These are phyloP conservation scores for Termitomyces sp. DNA, from an alignment of 768 basidiomycete genomes.

Conservation along the genomic window DNA sequence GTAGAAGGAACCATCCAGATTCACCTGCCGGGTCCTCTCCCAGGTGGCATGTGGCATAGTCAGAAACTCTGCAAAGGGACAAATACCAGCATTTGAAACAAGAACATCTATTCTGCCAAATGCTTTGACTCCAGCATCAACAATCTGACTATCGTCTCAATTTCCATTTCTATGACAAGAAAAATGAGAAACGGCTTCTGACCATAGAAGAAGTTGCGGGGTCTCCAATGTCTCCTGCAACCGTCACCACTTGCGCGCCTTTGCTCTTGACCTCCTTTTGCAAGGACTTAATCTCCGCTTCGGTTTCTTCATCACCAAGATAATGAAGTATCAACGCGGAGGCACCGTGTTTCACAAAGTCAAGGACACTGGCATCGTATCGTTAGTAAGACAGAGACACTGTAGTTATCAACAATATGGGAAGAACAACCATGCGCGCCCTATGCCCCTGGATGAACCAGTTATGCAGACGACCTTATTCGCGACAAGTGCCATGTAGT, in stretches of 20 bases:
- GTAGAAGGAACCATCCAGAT: conserved; percentile 74
- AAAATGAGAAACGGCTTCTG: conserved; percentile 1
- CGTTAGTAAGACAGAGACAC: not conserved
- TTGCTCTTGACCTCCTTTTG: conserved; percentile 37
- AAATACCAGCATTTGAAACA: conserved; percentile 54
- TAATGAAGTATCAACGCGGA: conserved; percentile 62
- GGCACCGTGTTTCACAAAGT: conserved; percentile 62
- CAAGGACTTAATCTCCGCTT: conserved; percentile 41
- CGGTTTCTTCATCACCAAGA: conserved; percentile 52
- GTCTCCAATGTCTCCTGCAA: conserved; percentile 64
- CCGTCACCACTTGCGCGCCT: conserved; percentile 36
- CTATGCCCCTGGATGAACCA: conserved; percentile 71
- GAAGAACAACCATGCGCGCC: conserved; percentile 47
- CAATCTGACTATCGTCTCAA: conserved; percentile 41
- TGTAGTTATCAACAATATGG: not conserved
- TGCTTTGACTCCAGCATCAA: conserved; percentile 47
- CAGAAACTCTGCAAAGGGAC: conserved; percentile 73
- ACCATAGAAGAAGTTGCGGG: conserved; percentile 52
- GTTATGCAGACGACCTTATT: conserved; percentile 68
- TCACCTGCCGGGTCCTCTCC: conserved; percentile 63
- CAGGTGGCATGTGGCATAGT: conserved; percentile 60
- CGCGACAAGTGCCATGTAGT: conserved; percentile 34
- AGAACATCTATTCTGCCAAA: conserved; percentile 61
- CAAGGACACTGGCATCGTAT: conserved; percentile 36
- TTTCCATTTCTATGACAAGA: not conserved